Percentiles rank a stretch among this genome's conserved stretches.
Conservation (phyloP, 2,329 filamentous ascomycete species). For the Aspergillus jensenii region DNA sequence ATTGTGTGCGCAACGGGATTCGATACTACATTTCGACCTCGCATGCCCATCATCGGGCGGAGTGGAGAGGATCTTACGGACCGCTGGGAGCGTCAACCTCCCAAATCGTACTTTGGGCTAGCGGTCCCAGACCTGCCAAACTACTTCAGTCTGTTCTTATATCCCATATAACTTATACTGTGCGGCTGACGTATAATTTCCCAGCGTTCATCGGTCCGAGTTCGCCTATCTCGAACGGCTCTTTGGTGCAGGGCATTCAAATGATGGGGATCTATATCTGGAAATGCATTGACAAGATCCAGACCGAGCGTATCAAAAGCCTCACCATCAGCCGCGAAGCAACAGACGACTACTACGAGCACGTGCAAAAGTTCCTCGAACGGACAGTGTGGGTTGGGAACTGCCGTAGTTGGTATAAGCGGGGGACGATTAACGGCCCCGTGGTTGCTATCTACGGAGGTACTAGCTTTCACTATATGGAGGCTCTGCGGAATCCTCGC, state of each 20-base stretch:
- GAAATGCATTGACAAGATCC: constrained; percentile 24
- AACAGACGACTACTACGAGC: constrained; percentile 17
- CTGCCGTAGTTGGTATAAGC: constrained; percentile 33
- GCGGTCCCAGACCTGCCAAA: constrained; percentile 23
- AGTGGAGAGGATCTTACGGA: constrained; percentile 12
- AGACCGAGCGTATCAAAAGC: neutral
- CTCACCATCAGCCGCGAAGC: constrained; percentile 9
- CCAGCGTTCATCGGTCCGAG: constrained; percentile 19
- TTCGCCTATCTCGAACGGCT: constrained; percentile 17
- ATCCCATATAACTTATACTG: too few relatives aligned
- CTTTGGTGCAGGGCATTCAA: constrained; percentile 11
- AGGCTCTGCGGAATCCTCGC: constrained; percentile 36
- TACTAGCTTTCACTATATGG: constrained; percentile 13
- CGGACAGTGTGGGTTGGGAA: constrained; percentile 22
- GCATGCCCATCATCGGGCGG: constrained; percentile 32
- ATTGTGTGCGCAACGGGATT: constrained; percentile 43
- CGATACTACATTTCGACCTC: constrained; percentile 37
- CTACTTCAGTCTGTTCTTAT: constrained; percentile 16
- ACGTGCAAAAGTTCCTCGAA: constrained; percentile 20
- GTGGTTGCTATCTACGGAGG: constrained; percentile 46
- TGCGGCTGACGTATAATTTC: too few relatives aligned
- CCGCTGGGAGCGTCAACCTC: constrained; percentile 17
- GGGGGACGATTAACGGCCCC: constrained; percentile 43
- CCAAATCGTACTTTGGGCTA: constrained; percentile 22
- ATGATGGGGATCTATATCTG: constrained; percentile 21